Evolutionary conservation across 495 filamentous ascomycete species (phyloP), one percentile per base, ranked within the genome.

Genomic region (Pyronema omphalodes): DNA sequence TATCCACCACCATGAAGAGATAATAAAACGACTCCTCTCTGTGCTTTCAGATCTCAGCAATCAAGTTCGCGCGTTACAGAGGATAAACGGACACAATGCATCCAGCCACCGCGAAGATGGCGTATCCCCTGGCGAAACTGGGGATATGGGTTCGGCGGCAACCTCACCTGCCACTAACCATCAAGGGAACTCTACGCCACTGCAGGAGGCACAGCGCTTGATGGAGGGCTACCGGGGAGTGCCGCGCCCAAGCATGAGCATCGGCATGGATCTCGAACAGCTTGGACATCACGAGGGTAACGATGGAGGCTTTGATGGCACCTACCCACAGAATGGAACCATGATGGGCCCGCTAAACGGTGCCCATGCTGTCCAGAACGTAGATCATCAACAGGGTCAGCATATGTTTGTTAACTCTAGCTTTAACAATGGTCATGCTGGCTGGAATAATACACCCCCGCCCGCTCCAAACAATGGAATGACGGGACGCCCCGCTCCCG

Each of bases 131-230:
- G 50, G 36, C 17, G 51, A 57, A 35, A 61, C 55, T 34, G 57
- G 61, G 33, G 65, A 64, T 29, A 43, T 56, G 53, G 60, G 53
- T 41, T 53, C 67, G 54, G 43, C 67, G 68, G 40, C 74, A 71
- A 6, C 67, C 66, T 36, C 64, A 66, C 6, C 69, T 68, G 54
- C 53, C 3, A 60, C 19, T 33, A 35, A 44, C 33, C 59, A 52
- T 39, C 37, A 40, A 33, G 19, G 47, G 11, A 52, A 51, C 37
- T 51, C 44, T 35, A 54, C 61, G 15, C 86, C 89, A 54, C 69
- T 94, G 58, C 84, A 93, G 59, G 79, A 93, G 52, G 88, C 89
- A n/a, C 80, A 86, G 8, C 88, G 94, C 63, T 77, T 95, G 15
- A 72, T 98, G 43, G 84, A 75, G 56, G 78, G 86, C 57, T 81